Percentiles rank a stretch among this genome's conserved stretches.
Conservation (phyloP, 306 rosid species). For the Albizia julibrissin region DNA sequence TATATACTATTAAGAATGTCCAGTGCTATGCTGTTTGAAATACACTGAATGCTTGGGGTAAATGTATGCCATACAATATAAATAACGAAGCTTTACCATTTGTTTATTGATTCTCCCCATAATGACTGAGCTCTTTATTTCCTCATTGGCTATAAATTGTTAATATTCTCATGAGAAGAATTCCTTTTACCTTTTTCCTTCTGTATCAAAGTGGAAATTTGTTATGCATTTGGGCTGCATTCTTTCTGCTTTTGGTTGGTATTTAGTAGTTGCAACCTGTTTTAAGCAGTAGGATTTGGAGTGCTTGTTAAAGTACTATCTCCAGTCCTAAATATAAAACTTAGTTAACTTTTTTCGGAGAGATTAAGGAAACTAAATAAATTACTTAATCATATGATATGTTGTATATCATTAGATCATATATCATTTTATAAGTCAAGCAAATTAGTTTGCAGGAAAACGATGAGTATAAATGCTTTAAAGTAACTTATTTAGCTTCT, state of each 20-base stretch:
- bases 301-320: background rate
- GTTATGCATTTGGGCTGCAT: background rate
- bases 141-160: background rate
- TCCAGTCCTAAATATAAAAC: too few species aligned
- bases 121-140: background rate
- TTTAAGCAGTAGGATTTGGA: background rate
- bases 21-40: background rate
- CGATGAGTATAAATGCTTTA: too few species aligned
- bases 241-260: background rate
- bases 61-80: background rate
- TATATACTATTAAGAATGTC: background rate
- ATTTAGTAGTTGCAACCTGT: background rate
- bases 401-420: too few species aligned
- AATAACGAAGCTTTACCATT: background rate
- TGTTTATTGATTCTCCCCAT: background rate
- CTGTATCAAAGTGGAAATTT: background rate
- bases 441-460: too few species aligned
- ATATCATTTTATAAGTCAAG: too few species aligned
- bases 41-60: background rate
- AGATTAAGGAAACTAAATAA: too few species aligned
- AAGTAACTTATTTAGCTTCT: too few species aligned
- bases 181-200: background rate
- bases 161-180: background rate
- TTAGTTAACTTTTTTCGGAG: too few species aligned
- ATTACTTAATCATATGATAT: too few species aligned